phyloP scores from a whole-genome alignment of 108 stramenopile genomes.

The Heterococcus sp. region DNA sequence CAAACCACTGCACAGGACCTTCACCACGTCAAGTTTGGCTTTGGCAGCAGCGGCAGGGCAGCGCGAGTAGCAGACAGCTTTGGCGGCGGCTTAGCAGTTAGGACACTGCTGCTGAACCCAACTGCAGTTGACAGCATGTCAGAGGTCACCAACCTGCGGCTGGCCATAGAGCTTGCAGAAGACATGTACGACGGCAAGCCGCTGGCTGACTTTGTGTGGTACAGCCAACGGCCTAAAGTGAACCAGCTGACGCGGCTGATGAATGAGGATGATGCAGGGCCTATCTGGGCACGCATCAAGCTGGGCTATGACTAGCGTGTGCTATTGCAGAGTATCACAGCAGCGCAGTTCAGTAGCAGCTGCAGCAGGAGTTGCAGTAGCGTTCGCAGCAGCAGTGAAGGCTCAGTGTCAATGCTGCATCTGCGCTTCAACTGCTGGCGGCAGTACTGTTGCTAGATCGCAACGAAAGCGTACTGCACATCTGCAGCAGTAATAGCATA shows the following conservation, averaged over 20 bases:
- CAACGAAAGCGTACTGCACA: too few relatives aligned
- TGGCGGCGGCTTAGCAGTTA: neutral
- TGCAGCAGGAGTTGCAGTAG: too few relatives aligned
- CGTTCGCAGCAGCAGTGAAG: too few relatives aligned
- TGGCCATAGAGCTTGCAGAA: slow-evolving; percentile 29
- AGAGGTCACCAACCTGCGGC: slow-evolving; percentile 8
- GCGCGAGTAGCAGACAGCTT: slow-evolving; percentile 17
- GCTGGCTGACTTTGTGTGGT: slow-evolving; percentile 38
- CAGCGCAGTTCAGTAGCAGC: too few relatives aligned
- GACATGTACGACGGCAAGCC: slow-evolving; percentile 29
- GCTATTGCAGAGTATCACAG: too few relatives aligned
- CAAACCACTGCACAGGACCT: neutral
- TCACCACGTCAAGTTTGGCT: slow-evolving; percentile 43
- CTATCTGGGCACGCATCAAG: neutral
- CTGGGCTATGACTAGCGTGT: neutral
- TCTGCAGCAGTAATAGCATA: too few relatives aligned
- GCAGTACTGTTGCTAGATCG: too few relatives aligned
- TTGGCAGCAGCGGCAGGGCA: slow-evolving; percentile 33
- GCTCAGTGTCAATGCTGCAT: too few relatives aligned
- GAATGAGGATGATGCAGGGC: slow-evolving; percentile 30
- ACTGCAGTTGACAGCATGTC: slow-evolving; percentile 22
- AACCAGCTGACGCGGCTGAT: slow-evolving; percentile 33
- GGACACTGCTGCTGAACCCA: slow-evolving; percentile 23
- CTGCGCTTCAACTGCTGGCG: too few relatives aligned
- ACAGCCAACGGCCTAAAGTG: slow-evolving; percentile 17